Evolutionary conservation across 73 alveolate genomes (phyloP).

Genomic region (Durusdinium trenchii): DNA sequence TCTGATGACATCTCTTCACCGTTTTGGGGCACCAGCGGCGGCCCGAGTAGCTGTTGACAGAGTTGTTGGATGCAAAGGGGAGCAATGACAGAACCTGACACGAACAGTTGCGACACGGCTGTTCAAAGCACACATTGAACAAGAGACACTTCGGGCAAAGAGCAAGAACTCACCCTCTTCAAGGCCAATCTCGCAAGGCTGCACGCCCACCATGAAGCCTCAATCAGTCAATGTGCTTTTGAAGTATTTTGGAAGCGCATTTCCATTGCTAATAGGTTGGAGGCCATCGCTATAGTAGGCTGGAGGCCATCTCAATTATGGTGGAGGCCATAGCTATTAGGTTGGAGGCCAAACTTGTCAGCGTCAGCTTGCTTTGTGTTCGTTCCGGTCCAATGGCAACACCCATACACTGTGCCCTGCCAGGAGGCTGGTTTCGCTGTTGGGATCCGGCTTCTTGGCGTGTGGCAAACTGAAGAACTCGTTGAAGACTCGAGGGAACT

Average conservation of each 20-base stretch:
- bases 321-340: too few relatives aligned
- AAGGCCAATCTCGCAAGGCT: conserved; percentile 75
- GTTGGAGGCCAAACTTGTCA: too few relatives aligned
- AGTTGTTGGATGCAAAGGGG: conserved; percentile 87
- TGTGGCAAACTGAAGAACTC: conserved; percentile 48
- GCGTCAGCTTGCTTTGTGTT: too few relatives aligned
- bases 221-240: too few relatives aligned
- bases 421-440: conserved; percentile 59
- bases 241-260: background rate
- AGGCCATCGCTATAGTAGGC: too few relatives aligned
- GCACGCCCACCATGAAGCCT: conserved; percentile 91
- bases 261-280: background rate
- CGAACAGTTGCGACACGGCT: background rate
- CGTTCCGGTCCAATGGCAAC: too few relatives aligned
- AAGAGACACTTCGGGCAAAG: background rate
- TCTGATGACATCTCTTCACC: too few relatives aligned
- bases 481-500: conserved; percentile 49
- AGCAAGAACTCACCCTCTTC: conserved; percentile 43
- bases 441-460: conserved; percentile 51
- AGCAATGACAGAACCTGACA: conserved; percentile 72
- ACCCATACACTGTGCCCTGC: background rate
- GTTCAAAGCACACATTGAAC: background rate
- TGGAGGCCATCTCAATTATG: too few relatives aligned
- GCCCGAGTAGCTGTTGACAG: conserved; percentile 78
- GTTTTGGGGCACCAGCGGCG: too few relatives aligned